Evolutionary conservation across 2,329 filamentous ascomycete species (phyloP).

Genomic region (Fusarium mexicanum): DNA sequence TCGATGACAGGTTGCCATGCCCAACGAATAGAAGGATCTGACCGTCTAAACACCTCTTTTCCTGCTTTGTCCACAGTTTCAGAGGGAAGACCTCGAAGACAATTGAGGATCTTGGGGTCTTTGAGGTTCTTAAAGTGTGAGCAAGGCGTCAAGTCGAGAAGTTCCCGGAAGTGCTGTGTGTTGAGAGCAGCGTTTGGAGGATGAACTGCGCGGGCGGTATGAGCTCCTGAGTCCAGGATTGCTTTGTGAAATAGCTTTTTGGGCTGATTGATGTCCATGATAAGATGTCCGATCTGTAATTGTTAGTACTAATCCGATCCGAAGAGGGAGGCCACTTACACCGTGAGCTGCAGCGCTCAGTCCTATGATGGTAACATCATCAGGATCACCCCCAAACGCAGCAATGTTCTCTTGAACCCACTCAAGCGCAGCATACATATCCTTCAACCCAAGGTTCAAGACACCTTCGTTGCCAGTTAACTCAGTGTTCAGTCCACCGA

Average conservation of each 20-base stretch:
- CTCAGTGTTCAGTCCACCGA: constrained; percentile 66
- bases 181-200: constrained; percentile 41
- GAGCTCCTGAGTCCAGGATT: constrained; percentile 46
- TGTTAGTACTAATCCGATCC: neutral
- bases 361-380: constrained; percentile 60
- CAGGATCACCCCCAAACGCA: constrained; percentile 60
- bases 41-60: constrained; percentile 42
- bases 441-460: constrained; percentile 63
- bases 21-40: constrained; percentile 45
- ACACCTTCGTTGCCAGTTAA: constrained; percentile 61
- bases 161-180: constrained; percentile 43
- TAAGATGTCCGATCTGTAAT: constrained; percentile 43
- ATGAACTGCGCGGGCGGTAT: constrained; percentile 45
- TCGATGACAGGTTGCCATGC: constrained; percentile 48
- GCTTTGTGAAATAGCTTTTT: constrained; percentile 47
- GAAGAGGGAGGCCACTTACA: constrained; percentile 11
- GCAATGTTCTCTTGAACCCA: constrained; percentile 64
- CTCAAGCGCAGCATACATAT: constrained; percentile 57
- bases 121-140: constrained; percentile 36
- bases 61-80: constrained; percentile 42
- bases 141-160: constrained; percentile 45
- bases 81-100: constrained; percentile 38
- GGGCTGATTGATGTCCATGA: constrained; percentile 47
- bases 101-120: constrained; percentile 41
- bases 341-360: constrained; percentile 49